These are phyloP conservation scores for Aspergillus thermomutatus DNA, from an alignment of 2,329 filamentous ascomycete species.

Conservation along the genomic window DNA sequence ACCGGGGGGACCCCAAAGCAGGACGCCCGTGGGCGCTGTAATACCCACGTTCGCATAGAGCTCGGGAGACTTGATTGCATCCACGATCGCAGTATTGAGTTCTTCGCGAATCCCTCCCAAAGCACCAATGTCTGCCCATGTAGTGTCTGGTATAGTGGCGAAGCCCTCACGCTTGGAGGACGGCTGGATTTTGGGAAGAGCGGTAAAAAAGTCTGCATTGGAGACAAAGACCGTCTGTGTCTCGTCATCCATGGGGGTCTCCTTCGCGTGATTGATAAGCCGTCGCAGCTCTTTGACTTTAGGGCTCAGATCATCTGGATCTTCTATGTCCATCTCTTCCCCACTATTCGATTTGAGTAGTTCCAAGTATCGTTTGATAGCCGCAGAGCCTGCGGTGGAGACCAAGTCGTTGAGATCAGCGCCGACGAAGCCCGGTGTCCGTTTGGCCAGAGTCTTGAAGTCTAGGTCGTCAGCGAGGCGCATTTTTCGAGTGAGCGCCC, in stretches of 20 bases:
- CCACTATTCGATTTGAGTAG: constrained; percentile 48
- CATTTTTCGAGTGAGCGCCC: constrained; percentile 65
- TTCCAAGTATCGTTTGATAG: constrained; percentile 59
- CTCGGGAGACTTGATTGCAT: constrained; percentile 79
- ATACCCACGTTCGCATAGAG: constrained; percentile 75
- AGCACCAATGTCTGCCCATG: constrained; percentile 89
- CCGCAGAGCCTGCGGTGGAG: constrained; percentile 61
- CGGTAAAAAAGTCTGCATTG: constrained; percentile 68
- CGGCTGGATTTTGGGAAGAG: constrained; percentile 71
- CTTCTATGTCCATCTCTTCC: constrained; percentile 55
- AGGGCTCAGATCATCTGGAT: constrained; percentile 29
- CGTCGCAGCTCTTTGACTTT: constrained; percentile 47
- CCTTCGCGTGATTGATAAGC: constrained; percentile 54
- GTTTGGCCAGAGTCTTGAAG: constrained; percentile 69
- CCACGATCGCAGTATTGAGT: constrained; percentile 80
- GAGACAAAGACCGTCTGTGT: constrained; percentile 56
- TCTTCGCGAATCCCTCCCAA: constrained; percentile 74
- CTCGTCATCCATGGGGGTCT: constrained; percentile 51
- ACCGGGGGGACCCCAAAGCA: constrained; percentile 94
- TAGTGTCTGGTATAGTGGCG: constrained; percentile 87
- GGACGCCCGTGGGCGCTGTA: constrained; percentile 75
- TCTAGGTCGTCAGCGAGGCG: constrained; percentile 67
- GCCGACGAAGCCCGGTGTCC: constrained; percentile 89
- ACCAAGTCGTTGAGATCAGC: constrained; percentile 76
- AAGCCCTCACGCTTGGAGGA: constrained; percentile 92